These are phyloP conservation scores for Diaporthe sp. DNA, from an alignment of 2,329 filamentous ascomycete species.

Conservation along the genomic window DNA sequence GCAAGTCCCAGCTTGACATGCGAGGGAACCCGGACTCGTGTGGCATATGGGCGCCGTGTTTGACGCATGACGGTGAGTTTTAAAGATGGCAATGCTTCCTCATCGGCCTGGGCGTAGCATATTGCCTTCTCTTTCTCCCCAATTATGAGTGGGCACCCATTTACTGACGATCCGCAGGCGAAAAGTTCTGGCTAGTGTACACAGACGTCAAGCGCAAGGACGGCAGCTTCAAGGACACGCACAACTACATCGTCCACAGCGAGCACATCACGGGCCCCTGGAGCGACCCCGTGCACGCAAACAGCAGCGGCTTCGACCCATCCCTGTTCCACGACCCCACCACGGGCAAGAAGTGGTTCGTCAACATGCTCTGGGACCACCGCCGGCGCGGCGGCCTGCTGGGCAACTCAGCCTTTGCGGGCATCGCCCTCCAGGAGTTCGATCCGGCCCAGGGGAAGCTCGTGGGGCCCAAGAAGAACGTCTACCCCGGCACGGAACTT, in stretches of 20 bases:
- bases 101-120: no score
- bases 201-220: conserved; percentile 76
- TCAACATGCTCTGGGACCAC: conserved; percentile 68
- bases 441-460: conserved; percentile 59
- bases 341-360: conserved; percentile 65
- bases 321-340: conserved; percentile 66
- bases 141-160: no score
- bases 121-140: no score
- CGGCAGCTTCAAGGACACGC: conserved; percentile 72
- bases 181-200: conserved; percentile 72
- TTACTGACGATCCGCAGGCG: conserved; percentile 27
- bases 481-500: conserved; percentile 66
- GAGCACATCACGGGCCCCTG: conserved; percentile 66
- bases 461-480: conserved; percentile 64
- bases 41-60: conserved; percentile 73
- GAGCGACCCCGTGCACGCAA: conserved; percentile 69
- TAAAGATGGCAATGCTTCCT: no score
- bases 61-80: conserved; percentile 64
- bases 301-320: conserved; percentile 71
- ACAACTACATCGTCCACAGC: conserved; percentile 71
- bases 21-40: conserved; percentile 69
- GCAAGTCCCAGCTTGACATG: conserved; percentile 65
- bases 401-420: conserved; percentile 55
- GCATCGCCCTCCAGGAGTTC: conserved; percentile 69
- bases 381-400: conserved; percentile 53